Evolutionary conservation across 2,329 filamentous ascomycete genomes (phyloP).

Genomic region (Alternaria metachromatica): DNA sequence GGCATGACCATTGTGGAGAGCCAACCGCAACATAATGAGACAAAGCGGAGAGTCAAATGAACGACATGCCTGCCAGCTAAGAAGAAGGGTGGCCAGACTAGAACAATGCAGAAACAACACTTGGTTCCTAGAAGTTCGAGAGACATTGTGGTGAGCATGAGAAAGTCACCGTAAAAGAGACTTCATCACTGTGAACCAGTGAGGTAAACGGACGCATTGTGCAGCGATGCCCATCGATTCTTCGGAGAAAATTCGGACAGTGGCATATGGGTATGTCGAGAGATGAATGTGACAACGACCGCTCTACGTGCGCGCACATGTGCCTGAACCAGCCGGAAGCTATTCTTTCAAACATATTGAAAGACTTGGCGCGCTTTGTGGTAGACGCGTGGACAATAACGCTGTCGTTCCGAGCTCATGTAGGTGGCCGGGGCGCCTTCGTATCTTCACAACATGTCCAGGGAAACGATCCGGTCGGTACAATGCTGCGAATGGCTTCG

Average conservation of each 20-base stretch:
- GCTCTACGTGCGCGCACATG: not conserved
- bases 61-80: not conserved
- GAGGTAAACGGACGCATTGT: not conserved
- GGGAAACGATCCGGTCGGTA: not conserved
- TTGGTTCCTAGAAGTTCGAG: not conserved
- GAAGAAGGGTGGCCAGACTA: not conserved
- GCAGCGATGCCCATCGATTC: not conserved
- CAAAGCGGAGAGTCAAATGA: constrained; percentile 16
- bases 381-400: not conserved
- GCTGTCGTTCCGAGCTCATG: not conserved
- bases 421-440: not conserved
- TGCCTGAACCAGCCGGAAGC: not conserved
- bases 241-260: not conserved
- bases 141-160: not conserved
- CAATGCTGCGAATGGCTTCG: not conserved
- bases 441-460: not conserved
- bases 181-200: not conserved
- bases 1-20: constrained; percentile 16
- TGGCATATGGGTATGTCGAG: not conserved
- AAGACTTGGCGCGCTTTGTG: not conserved
- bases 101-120: constrained; percentile 14
- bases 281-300: not conserved
- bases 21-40: constrained; percentile 10
- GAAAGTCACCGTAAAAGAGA: not conserved
- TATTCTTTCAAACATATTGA: not conserved